Evolutionary conservation across 2,329 filamentous ascomycete species (phyloP).

Genomic region (Fusarium globosum): DNA sequence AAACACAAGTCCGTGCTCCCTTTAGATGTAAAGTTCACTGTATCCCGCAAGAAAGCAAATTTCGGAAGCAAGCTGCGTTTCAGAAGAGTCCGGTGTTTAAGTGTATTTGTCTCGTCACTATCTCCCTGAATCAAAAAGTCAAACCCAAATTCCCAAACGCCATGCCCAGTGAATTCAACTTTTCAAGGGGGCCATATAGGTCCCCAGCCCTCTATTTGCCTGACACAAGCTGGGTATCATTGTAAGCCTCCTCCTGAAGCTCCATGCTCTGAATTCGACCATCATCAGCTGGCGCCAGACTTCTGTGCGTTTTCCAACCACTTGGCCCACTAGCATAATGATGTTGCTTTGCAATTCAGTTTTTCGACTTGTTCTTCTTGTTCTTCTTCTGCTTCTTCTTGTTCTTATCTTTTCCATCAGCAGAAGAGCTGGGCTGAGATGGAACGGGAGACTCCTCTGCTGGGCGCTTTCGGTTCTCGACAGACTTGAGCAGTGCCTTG

Average conservation of each 20-base stretch:
- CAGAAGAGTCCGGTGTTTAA: background rate
- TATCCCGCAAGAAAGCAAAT: background rate
- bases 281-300: background rate
- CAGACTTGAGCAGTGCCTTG: constrained; percentile 61
- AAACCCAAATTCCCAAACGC: constrained; percentile 22
- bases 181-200: background rate
- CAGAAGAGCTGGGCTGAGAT: constrained; percentile 31
- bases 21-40: background rate
- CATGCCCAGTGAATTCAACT: constrained; percentile 26
- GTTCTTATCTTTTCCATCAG: constrained; percentile 40
- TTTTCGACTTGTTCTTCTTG: constrained; percentile 49
- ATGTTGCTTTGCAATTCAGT: background rate
- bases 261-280: background rate
- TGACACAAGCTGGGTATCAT: constrained; percentile 21
- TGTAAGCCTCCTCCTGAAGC: background rate
- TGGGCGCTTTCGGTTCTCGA: constrained; percentile 58
- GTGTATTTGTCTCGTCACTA: background rate
- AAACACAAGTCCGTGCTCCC: background rate
- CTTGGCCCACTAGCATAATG: background rate
- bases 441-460: constrained; percentile 49
- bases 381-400: constrained; percentile 51
- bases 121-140: background rate
- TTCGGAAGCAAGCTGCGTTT: background rate
- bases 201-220: background rate
- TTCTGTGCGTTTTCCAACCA: background rate